Conservation (phyloP, 805 yeast species). For the Yamadazyma laniorum region DNA sequence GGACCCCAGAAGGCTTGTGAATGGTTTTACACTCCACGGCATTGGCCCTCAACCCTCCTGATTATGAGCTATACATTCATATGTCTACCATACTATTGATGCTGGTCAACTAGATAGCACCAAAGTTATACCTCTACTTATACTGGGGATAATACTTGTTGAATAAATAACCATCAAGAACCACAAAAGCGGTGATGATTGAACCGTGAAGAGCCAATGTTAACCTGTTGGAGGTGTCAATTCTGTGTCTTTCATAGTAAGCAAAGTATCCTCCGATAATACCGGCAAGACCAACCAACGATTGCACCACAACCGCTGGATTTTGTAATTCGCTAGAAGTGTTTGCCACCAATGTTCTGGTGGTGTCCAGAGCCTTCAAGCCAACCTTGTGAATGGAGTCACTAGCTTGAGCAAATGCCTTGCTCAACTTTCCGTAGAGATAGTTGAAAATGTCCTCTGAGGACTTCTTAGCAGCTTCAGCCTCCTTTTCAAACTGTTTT, state of each 20-base stretch:
- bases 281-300: conserved; percentile 48
- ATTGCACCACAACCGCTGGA: conserved; percentile 60
- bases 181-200: conserved; percentile 52
- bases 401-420: conserved; percentile 5
- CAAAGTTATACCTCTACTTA: conserved; percentile 33
- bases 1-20: too few relatives aligned
- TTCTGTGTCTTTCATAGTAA: conserved; percentile 50
- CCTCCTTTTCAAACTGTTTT: conserved; percentile 19
- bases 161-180: conserved; percentile 54
- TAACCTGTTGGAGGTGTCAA: conserved; percentile 42
- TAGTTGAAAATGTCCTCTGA: conserved; percentile 22
- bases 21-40: too few relatives aligned
- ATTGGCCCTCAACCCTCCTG: too few relatives aligned
- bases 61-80: background rate
- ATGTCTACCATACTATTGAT: too few relatives aligned
- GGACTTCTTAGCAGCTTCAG: conserved; percentile 18
- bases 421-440: conserved; percentile 11
- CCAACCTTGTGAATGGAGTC: conserved; percentile 8
- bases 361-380: conserved; percentile 13
- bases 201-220: conserved; percentile 51
- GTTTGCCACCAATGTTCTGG: conserved; percentile 16
- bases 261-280: conserved; percentile 48
- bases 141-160: conserved; percentile 54
- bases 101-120: too few relatives aligned
- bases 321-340: conserved; percentile 49